These are phyloP conservation scores for Backusella tuberculispora DNA, from an alignment of 192 early-diverging fungal genomes.

Conservation along the genomic window DNA sequence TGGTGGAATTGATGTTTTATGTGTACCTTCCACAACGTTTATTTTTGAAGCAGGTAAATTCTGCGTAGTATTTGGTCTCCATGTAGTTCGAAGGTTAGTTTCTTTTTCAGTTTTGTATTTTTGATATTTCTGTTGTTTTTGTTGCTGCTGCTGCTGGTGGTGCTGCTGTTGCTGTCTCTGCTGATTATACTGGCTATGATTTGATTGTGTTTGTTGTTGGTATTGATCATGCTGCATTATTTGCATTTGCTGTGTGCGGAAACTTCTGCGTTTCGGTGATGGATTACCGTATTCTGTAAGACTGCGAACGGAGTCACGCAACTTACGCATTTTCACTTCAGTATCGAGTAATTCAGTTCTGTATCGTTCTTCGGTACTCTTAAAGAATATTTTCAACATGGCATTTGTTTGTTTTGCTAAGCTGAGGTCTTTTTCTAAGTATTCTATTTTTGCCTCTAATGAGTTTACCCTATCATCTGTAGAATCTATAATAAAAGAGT, in stretches of 20 bases:
- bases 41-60: background rate
- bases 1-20: background rate
- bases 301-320: conserved; percentile 34
- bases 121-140: background rate
- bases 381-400: conserved; percentile 27
- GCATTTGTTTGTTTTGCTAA: conserved; percentile 35
- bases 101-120: conserved; percentile 9
- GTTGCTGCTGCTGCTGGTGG: background rate
- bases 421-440: conserved; percentile 31
- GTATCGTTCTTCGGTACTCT: conserved; percentile 31
- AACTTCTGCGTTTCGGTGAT: conserved; percentile 24
- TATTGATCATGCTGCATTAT: conserved; percentile 1
- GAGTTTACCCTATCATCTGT: conserved; percentile 32
- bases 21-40: background rate
- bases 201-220: background rate
- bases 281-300: conserved; percentile 36
- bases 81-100: background rate
- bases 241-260: conserved; percentile 15
- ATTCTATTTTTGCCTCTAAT: conserved; percentile 37
- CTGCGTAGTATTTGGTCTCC: background rate
- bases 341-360: conserved; percentile 35
- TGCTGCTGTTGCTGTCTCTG: no score
- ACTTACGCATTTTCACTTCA: conserved; percentile 30
- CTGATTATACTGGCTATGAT: no score
- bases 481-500: background rate